Conservation (phyloP, 2,329 filamentous ascomycete species). For the Fusarium sterilihyphosum region DNA sequence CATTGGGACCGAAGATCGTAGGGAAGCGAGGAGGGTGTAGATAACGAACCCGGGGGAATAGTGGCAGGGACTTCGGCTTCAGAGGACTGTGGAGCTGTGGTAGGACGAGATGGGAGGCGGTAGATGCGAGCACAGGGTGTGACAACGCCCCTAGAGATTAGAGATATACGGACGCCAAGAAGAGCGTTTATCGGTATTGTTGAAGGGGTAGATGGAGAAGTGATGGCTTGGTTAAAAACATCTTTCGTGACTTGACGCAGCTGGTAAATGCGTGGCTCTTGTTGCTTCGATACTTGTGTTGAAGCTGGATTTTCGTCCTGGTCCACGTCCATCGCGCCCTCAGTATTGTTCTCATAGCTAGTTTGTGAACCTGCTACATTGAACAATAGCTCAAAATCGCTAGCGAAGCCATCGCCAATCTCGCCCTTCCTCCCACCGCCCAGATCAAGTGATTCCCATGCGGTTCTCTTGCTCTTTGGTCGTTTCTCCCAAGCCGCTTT, state of each 20-base stretch:
- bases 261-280: slow-evolving; percentile 12
- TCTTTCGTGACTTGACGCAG: slow-evolving; percentile 41
- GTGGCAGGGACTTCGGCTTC: slow-evolving; percentile 60
- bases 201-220: slow-evolving; percentile 24
- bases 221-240: slow-evolving; percentile 47
- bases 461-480: slow-evolving; percentile 83
- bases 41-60: slow-evolving; percentile 43
- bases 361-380: slow-evolving; percentile 24
- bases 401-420: slow-evolving; percentile 81
- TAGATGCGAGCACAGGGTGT: slow-evolving; percentile 83
- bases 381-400: slow-evolving; percentile 82
- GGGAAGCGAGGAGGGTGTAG: slow-evolving; percentile 46
- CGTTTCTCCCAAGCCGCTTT: slow-evolving; percentile 81
- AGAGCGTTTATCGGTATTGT: slow-evolving; percentile 52
- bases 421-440: slow-evolving; percentile 82
- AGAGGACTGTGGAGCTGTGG: slow-evolving; percentile 41
- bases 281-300: background rate
- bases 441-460: slow-evolving; percentile 79
- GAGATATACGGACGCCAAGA: slow-evolving; percentile 72
- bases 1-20: slow-evolving; percentile 72
- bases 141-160: slow-evolving; percentile 77
- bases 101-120: slow-evolving; percentile 67
- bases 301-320: slow-evolving; percentile 11
- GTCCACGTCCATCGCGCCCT: slow-evolving; percentile 49
- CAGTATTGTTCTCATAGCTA: slow-evolving; percentile 23